phyloP scores from a whole-genome alignment of 495 filamentous ascomycete species.

The Podospora australis region DNA sequence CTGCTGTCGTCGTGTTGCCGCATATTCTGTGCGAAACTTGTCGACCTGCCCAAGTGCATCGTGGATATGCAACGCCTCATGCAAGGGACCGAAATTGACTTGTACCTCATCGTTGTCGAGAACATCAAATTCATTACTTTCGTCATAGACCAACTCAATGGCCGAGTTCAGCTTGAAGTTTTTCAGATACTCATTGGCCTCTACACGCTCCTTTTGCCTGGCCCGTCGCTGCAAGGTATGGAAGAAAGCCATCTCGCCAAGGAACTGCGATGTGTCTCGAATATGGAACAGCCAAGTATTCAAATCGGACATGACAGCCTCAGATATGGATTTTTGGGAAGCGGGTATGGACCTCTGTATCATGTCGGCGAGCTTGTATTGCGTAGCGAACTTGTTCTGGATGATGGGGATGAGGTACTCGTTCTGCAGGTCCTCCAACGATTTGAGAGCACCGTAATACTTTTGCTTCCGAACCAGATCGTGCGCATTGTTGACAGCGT shows the following conservation, averaged over 20 bases:
- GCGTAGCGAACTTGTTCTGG: slow-evolving; percentile 71
- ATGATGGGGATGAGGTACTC: slow-evolving; percentile 66
- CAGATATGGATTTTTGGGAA: slow-evolving; percentile 86
- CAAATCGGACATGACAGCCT: slow-evolving; percentile 93
- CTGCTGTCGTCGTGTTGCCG: slow-evolving; percentile 78
- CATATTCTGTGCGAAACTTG: slow-evolving; percentile 84
- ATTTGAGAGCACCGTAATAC: slow-evolving; percentile 89
- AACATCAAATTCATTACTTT: slow-evolving; percentile 90
- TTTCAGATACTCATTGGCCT: slow-evolving; percentile 61
- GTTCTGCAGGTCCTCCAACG: slow-evolving; percentile 92
- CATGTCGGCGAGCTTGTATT: slow-evolving; percentile 92
- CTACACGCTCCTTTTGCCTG: slow-evolving; percentile 72
- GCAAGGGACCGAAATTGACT: slow-evolving; percentile 90
- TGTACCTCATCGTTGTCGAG: slow-evolving; percentile 89
- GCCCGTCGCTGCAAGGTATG: slow-evolving; percentile 83
- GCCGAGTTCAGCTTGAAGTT: slow-evolving; percentile 92
- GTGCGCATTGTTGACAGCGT: slow-evolving; percentile 89
- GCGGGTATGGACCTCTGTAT: slow-evolving; percentile 92
- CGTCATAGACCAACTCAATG: slow-evolving; percentile 90
- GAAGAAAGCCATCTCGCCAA: slow-evolving; percentile 96
- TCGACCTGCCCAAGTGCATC: slow-evolving; percentile 90
- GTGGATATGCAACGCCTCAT: slow-evolving; percentile 95
- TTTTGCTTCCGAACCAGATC: slow-evolving; percentile 86
- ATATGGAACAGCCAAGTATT: slow-evolving; percentile 98
- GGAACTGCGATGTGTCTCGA: slow-evolving; percentile 86